Conservation (phyloP, 257 asterid species). For the Haberlea rhodopensis region DNA sequence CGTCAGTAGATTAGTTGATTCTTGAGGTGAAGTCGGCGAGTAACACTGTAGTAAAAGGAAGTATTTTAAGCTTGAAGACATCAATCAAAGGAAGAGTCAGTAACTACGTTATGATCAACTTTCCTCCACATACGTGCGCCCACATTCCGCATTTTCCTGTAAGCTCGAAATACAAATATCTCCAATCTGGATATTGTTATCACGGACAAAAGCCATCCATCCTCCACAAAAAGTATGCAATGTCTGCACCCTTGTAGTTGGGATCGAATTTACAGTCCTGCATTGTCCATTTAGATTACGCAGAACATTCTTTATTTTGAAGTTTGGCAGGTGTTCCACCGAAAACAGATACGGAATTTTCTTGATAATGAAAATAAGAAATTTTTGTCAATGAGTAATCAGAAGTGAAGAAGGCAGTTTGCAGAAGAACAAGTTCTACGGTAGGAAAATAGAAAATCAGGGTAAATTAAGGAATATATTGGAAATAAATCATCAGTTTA, state of each 20-base stretch:
- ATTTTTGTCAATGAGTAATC: slow-evolving; percentile 25
- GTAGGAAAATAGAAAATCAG: not conserved
- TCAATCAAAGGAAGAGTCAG: not conserved
- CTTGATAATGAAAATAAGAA: slow-evolving; percentile 36
- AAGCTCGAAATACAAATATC: slow-evolving; percentile 92
- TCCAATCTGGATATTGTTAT: slow-evolving; percentile 76
- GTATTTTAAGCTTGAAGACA: too few species aligned
- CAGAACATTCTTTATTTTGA: slow-evolving; percentile 71
- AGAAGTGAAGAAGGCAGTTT: slow-evolving; percentile 15
- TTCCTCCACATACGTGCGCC: slow-evolving; percentile 63
- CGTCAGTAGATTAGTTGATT: too few species aligned
- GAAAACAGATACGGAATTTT: slow-evolving; percentile 87
- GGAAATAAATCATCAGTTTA: slow-evolving; percentile 3
- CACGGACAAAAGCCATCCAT: slow-evolving; percentile 96
- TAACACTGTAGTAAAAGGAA: too few species aligned
- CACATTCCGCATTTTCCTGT: slow-evolving; percentile 77
- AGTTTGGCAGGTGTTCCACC: slow-evolving; percentile 67
- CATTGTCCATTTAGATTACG: slow-evolving; percentile 66
- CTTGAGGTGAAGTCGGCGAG: too few species aligned
- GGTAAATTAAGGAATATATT: not conserved
- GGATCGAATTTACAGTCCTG: slow-evolving; percentile 90
- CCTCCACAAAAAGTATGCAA: slow-evolving; percentile 96
- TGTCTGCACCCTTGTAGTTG: slow-evolving; percentile 71
- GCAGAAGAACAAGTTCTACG: slow-evolving; percentile 4
- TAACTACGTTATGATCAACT: slow-evolving; percentile 19